Conservation (phyloP, 768 basidiomycete species). For the Filobasidium wieringae region DNA sequence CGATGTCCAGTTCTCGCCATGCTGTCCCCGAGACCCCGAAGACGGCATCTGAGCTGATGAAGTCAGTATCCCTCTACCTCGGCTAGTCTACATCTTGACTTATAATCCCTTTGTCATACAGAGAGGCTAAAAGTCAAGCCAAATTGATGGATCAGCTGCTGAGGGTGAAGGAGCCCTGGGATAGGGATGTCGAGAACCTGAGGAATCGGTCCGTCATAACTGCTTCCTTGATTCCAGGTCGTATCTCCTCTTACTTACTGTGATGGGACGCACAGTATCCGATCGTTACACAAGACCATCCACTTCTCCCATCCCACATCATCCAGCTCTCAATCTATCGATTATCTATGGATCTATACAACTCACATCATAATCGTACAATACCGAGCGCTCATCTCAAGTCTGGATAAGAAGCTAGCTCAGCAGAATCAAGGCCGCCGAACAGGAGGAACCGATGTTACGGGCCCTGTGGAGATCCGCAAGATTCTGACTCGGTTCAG, state of each 20-base stretch:
- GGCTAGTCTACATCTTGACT: background rate
- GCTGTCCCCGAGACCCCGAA: background rate
- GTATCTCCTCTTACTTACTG: background rate
- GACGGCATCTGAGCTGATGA: background rate
- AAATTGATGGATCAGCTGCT: background rate
- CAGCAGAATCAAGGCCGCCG: background rate
- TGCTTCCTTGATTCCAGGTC: no score
- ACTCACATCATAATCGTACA: slow-evolving; percentile 29
- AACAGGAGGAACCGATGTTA: slow-evolving; percentile 28
- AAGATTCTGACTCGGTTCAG: slow-evolving; percentile 79
- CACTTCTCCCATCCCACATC: slow-evolving; percentile 25
- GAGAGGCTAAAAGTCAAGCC: background rate
- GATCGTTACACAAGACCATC: background rate
- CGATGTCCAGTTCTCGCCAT: no score
- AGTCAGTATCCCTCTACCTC: background rate
- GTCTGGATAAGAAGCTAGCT: slow-evolving; percentile 9
- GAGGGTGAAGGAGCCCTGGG: background rate
- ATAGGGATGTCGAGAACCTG: background rate
- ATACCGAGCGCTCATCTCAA: slow-evolving; percentile 24
- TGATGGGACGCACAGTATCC: background rate
- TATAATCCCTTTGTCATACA: background rate
- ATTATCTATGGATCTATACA: slow-evolving; percentile 33
- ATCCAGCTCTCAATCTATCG: slow-evolving; percentile 29
- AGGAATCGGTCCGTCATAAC: background rate
- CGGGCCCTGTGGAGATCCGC: slow-evolving; percentile 66